Base-by-base conservation (phyloP, 257 asterid genomes). In the Galeopsis tetrahit region DNA sequence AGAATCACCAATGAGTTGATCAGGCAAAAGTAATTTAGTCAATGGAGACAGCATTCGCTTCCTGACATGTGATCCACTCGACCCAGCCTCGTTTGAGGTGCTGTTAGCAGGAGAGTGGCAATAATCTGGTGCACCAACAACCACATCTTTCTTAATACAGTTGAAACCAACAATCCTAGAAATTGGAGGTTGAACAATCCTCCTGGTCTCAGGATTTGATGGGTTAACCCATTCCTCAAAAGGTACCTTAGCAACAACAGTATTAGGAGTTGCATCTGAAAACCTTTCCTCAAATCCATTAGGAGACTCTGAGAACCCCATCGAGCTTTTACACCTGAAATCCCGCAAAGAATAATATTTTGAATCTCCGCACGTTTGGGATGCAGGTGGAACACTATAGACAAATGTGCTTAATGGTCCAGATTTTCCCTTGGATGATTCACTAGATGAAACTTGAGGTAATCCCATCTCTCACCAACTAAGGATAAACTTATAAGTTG, bases 31-130 rank as follows among this genome's bases (percentile, higher is more conserved):
- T 84, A 85, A 74, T 71, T 77, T 84, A 49, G 81, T 85, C 81
- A 88, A 46, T 34, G 97, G 93, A 60, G 97, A 90, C 62, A 85
- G 81, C 83, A 90, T 66, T 39, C 93, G 81, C 75, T 90, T 90
- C 87, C 89, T 82, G 75, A 80, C 90, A 66, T 63, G 70, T 74
- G 64, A 58, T 58, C 86, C 85, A 72, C 78, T 70, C 44, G 75
- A 33, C 58, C 78, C 91, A 10, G 75, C 72, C 65, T 72, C 85
- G 79, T 76, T 78, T 49, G 44, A 42, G 59, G 69, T 55, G 39
- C 70, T 51, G 48, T 44, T 53, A 49, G 70, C 77, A 68, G 77
- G 57, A 70, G 83, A 49, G 40, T 17, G 74, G 63, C 13, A 63
- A 71, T 52, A 36, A 72, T 68, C 71, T 60, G 75, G 43, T 55